Conservation (phyloP, 2,329 filamentous ascomycete species). For the Lasiodiplodia citricola region DNA sequence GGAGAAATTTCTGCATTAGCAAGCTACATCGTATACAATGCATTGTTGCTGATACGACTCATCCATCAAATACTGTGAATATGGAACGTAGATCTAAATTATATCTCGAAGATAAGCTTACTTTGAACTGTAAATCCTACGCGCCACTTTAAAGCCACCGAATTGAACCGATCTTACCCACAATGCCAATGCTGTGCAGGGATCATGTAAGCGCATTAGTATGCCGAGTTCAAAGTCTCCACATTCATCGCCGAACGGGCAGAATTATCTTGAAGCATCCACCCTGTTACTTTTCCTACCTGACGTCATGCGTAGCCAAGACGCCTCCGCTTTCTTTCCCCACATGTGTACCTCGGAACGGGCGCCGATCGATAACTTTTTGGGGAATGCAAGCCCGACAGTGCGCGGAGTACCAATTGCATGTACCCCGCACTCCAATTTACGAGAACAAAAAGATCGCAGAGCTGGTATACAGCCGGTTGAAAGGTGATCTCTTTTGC, state of each 20-base stretch:
- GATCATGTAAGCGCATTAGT: background rate
- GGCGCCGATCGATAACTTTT: conserved; percentile 1
- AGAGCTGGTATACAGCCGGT: background rate
- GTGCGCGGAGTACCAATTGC: background rate
- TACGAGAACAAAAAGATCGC: background rate
- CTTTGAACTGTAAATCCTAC: background rate
- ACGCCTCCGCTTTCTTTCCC: conserved; percentile 5
- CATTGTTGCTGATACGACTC: background rate
- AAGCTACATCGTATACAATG: too few relatives aligned
- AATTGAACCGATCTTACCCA: background rate
- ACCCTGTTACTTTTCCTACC: background rate
- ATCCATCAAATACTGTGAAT: background rate
- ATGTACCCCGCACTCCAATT: conserved; percentile 3
- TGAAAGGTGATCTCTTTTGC: background rate
- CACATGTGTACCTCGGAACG: background rate
- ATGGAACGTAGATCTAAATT: background rate
- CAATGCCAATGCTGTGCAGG: background rate
- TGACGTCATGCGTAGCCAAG: conserved; percentile 13
- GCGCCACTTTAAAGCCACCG: background rate
- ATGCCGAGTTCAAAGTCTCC: background rate
- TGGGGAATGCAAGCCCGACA: conserved; percentile 1
- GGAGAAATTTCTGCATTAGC: background rate
- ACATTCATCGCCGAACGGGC: background rate
- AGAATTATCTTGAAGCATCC: background rate
- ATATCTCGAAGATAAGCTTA: background rate